Percentiles rank a stretch among this genome's conserved stretches.
Conservation (phyloP, 2,329 filamentous ascomycete species). For the Cladosporium velox region DNA sequence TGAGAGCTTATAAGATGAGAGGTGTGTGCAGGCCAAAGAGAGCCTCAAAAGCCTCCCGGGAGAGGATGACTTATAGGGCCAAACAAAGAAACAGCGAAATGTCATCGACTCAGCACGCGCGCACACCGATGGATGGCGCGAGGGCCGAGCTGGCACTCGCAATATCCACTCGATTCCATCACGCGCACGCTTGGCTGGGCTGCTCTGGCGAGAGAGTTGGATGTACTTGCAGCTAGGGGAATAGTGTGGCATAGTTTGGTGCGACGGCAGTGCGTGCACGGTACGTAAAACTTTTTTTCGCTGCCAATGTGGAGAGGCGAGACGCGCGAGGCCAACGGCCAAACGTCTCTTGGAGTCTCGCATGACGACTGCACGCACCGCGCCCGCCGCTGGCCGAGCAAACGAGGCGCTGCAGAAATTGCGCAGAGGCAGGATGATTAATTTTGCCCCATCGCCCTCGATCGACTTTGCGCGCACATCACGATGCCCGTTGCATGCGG, state of each 20-base stretch:
- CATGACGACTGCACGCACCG: constrained; percentile 11
- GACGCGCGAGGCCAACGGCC: neutral
- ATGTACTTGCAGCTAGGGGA: constrained; percentile 27
- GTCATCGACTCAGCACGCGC: neutral
- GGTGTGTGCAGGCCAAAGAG: constrained; percentile 14
- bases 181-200: constrained; percentile 18
- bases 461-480: neutral
- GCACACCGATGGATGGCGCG: constrained; percentile 13
- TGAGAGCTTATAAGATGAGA: neutral
- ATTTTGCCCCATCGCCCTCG: neutral
- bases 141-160: constrained; percentile 9
- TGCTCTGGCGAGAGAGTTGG: neutral
- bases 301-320: constrained; percentile 14
- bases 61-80: constrained; percentile 8
- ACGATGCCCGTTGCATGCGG: neutral
- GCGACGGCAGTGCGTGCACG: constrained; percentile 14
- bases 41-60: constrained; percentile 13
- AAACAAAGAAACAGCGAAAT: neutral
- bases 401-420: neutral
- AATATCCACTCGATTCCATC: constrained; percentile 16
- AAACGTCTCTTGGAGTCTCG: constrained; percentile 2
- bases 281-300: constrained; percentile 20
- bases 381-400: constrained; percentile 14
- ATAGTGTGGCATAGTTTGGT: constrained; percentile 14
- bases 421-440: neutral